These are phyloP conservation scores for Isabelozyma heimii DNA, from an alignment of 805 yeast species.

Conservation along the genomic window DNA sequence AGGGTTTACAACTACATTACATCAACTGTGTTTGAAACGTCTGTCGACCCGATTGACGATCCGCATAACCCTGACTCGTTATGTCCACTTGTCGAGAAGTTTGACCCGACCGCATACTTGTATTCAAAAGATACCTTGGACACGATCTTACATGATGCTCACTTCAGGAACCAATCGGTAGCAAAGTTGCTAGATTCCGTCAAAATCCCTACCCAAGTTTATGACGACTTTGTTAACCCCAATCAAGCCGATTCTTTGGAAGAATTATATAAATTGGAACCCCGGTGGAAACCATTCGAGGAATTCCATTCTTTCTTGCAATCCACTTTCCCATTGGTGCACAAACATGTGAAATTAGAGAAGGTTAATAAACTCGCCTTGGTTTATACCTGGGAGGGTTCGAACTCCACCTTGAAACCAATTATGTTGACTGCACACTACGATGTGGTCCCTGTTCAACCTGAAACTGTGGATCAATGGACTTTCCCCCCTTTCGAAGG, in stretches of 20 bases:
- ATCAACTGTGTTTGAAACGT: neutral
- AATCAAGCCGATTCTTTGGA: slow-evolving; percentile 16
- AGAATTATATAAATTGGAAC: slow-evolving; percentile 25
- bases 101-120: slow-evolving; percentile 22
- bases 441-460: slow-evolving; percentile 78
- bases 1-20: no score
- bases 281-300: slow-evolving; percentile 38
- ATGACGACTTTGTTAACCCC: slow-evolving; percentile 30
- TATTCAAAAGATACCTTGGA: slow-evolving; percentile 17
- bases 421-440: slow-evolving; percentile 69
- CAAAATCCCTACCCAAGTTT: slow-evolving; percentile 29
- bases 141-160: slow-evolving; percentile 23
- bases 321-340: slow-evolving; percentile 52
- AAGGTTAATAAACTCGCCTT: slow-evolving; percentile 62
- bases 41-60: neutral
- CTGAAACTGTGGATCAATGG: slow-evolving; percentile 59
- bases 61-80: slow-evolving; percentile 24
- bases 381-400: slow-evolving; percentile 61
- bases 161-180: slow-evolving; percentile 19
- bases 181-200: slow-evolving; percentile 25
- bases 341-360: slow-evolving; percentile 47
- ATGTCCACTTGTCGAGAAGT: slow-evolving; percentile 33
- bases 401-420: slow-evolving; percentile 55
- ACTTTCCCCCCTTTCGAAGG: slow-evolving; percentile 58
- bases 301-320: slow-evolving; percentile 53